Base-by-base conservation (phyloP, 345 rosid species). In the Melaleuca alternifolia region DNA sequence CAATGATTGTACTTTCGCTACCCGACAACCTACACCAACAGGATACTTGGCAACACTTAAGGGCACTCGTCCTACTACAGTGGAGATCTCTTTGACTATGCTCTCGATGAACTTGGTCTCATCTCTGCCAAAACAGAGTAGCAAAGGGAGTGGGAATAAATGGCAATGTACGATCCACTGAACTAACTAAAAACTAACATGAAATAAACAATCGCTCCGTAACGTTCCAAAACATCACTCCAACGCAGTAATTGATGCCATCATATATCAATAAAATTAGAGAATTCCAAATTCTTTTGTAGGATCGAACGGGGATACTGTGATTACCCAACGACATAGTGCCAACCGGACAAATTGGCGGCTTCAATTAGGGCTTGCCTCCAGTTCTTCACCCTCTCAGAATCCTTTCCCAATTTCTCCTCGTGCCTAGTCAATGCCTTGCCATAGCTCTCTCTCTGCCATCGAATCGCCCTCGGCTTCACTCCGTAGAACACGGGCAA, bases 11-110 rank as follows among this genome's bases (percentile, higher is more conserved):
- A 85, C 7, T 3, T 83, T 71, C 7, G 53, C 75, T 44, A 85
- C 76, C 28, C 51, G 86, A 56, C 77, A 30, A 61, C 46, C 83
- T 53, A 88, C 28, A 61, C 89, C 86, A 11, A 88, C 86, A 5
- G 86, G 84, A 41, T 85, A 20, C 53, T 61, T 53, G 5, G 86
- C 89, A 44, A 88, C 83, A 54, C 83, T 50, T 23, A 86, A 83
- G 41, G n/a, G 54, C 5, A 16, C 48, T 6, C 76, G 86, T 2
- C 3, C 52, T 54, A 82, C 24, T 65, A 3, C 61, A 15, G 16
- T 1, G 0, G 52, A 48, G 33, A 88, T 82, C 44, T 54, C 61
- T 26, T 86, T 54, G 26, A 54, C 62, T 13, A 88, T 86, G 2
- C 4, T 83, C 51, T 83, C 46, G 5, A 88, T 76, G 26, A 59